Evolutionary conservation across 352 stramenopile species (phyloP), one percentile per base, ranked within the genome.

Genomic region (Globisporangium orthogonon): DNA sequence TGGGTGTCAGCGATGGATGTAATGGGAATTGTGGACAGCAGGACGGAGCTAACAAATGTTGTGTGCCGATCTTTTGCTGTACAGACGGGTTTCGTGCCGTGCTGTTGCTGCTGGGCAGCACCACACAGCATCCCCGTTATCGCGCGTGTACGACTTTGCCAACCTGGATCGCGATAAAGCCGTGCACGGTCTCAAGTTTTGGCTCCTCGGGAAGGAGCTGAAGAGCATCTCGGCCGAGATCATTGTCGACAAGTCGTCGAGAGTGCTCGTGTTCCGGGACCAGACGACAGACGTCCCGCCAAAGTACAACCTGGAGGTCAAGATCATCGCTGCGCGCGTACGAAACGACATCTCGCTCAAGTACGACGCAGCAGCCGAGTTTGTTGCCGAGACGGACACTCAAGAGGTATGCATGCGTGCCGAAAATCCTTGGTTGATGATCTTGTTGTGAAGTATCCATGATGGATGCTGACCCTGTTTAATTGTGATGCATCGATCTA

Each of bases 131-230:
- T 86, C 76, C 31, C 73, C 75, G 30, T 77, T 75, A 1, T 86
- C 78, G 28, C 75, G 83, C 11, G 66, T 95, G 31, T 95, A 91
- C 56, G 85, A 95, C 60, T 95, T 95, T 47, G 83, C 83, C 11
- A 88, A 93, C 54, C 50, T 95, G 48, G 85, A 95, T 54, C 63
- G 79, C 33, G 81, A 95, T 29, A 78, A 78, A 53, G 78, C 81
- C 33, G 78, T 87, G 17, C 79, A 89, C 18, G 79, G 79, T 1
- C 62, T 94, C 17, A 83, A 78, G 1, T 89, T 86, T 29, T 76
- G 76, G 56, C 62, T 93, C 29, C 83, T 87, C 44, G 83, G 80
- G 14, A 88, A 86, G 50, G 76, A 87, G 53, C 61, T 86, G 7
- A 74, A 74, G 47, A 77, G 60, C 29, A 79, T 95, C 0, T 76